A percentile compares a stretch with the other conserved stretches of the same genome.
These are phyloP conservation scores for Beauveria medogensis DNA, from an alignment of 2,329 filamentous ascomycete species.

Conservation along the genomic window DNA sequence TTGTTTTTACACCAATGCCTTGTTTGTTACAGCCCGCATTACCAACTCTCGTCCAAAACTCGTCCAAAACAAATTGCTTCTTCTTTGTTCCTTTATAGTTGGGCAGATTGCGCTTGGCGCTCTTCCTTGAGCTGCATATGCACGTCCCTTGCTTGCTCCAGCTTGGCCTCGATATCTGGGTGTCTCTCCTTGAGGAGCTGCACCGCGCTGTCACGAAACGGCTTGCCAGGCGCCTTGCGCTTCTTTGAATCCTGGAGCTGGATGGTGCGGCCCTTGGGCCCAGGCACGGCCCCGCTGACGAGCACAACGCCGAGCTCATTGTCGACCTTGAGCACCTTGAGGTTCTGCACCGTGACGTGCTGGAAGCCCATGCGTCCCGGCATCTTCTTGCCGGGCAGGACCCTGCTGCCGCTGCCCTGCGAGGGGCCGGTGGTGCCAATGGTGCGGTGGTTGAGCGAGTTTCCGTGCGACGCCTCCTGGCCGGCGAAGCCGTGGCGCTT, in stretches of 20 bases:
- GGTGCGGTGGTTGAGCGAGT: constrained; percentile 85
- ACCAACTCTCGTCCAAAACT: neutral
- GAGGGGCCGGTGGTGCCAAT: constrained; percentile 85
- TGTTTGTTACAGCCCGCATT: neutral
- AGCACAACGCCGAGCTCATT: constrained; percentile 79
- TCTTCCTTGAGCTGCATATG: constrained; percentile 48
- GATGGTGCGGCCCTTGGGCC: constrained; percentile 79
- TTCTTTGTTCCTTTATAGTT: constrained; percentile 21
- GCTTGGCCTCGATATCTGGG: constrained; percentile 34
- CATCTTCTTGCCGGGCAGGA: constrained; percentile 97
- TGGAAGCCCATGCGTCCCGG: constrained; percentile 90
- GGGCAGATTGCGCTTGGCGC: constrained; percentile 31
- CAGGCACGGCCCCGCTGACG: constrained; percentile 77
- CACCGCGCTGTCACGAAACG: constrained; percentile 39
- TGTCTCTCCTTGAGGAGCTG: constrained; percentile 38
- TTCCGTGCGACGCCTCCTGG: constrained; percentile 88
- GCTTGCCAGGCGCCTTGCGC: constrained; percentile 53
- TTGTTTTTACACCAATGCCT: constrained; percentile 5
- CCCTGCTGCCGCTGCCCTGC: constrained; percentile 86
- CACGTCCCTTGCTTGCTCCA: constrained; percentile 40
- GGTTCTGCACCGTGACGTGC: constrained; percentile 81
- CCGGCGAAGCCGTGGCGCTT: constrained; percentile 87
- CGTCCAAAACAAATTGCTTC: neutral
- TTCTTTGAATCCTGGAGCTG: constrained; percentile 86
- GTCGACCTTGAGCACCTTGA: constrained; percentile 83